Evolutionary conservation across 352 stramenopile species (phyloP).

Genomic region (Phytophthora macrochlamydospora): DNA sequence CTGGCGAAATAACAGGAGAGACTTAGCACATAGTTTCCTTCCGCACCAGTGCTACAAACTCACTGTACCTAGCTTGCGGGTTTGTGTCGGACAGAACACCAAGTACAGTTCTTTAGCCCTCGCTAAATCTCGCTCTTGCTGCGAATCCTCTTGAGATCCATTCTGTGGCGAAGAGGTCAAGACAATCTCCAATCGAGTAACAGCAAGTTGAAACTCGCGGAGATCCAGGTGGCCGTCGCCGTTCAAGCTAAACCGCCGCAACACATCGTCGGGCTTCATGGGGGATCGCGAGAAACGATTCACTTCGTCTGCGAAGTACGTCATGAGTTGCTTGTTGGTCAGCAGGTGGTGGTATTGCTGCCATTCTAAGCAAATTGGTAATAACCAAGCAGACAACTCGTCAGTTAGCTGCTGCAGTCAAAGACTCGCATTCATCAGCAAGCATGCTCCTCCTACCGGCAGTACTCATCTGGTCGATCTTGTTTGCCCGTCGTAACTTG

Average conservation of each 20-base stretch:
- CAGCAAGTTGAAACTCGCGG: conserved; percentile 73
- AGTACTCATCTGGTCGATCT: conserved; percentile 84
- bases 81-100: conserved; percentile 71
- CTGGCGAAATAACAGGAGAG: conserved; percentile 24
- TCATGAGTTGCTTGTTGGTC: conserved; percentile 54
- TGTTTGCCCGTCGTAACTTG: conserved; percentile 58
- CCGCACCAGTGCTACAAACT: too few relatives aligned
- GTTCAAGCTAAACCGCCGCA: conserved; percentile 79
- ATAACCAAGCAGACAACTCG: background rate
- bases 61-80: conserved; percentile 59
- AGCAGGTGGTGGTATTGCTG: conserved; percentile 74
- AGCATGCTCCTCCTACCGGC: conserved; percentile 32
- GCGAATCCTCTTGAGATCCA: conserved; percentile 3
- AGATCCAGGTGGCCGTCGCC: conserved; percentile 75
- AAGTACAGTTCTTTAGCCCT: conserved; percentile 62
- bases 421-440: background rate
- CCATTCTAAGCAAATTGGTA: conserved; percentile 44
- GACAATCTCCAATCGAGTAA: conserved; percentile 75
- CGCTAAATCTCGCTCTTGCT: conserved; percentile 25
- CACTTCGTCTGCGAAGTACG: conserved; percentile 68
- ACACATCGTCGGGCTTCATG: conserved; percentile 72
- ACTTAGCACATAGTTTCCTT: background rate
- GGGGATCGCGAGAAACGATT: conserved; percentile 59
- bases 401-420: background rate
- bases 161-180: conserved; percentile 10